These are phyloP conservation scores for Gautieria morchelliformis DNA, from an alignment of 768 basidiomycete species.

Conservation along the genomic window DNA sequence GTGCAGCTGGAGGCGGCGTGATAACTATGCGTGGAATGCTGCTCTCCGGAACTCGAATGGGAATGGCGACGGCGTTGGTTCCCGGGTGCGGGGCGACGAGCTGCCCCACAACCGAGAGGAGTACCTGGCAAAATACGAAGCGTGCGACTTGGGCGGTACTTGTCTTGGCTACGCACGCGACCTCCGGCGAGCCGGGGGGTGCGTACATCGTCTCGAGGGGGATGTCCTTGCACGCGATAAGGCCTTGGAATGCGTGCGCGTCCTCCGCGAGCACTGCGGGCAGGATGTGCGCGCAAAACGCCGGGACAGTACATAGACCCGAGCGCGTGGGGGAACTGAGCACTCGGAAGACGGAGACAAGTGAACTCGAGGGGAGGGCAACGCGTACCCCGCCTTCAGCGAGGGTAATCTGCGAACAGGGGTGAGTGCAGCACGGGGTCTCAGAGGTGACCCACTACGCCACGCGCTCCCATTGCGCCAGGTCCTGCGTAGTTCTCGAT, in stretches of 20 bases:
- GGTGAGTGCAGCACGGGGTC: neutral
- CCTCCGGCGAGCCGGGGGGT: neutral
- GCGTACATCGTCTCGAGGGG: neutral
- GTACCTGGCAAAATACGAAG: neutral
- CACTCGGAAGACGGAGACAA: neutral
- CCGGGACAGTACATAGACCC: neutral
- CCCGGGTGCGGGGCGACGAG: neutral
- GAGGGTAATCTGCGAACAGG: neutral
- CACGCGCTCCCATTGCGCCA: neutral
- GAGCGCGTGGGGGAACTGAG: neutral
- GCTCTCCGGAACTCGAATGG: neutral
- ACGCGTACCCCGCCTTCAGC: neutral
- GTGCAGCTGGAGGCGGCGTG: neutral
- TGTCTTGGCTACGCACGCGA: neutral
- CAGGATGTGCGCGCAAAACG: neutral
- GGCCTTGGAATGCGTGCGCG: neutral
- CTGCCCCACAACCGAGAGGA: neutral
- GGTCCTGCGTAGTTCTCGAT: neutral
- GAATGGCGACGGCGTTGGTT: neutral
- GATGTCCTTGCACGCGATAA: neutral
- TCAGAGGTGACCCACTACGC: neutral
- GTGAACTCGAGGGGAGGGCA: neutral
- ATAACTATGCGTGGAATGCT: constrained; percentile 1
- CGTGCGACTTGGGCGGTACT: neutral
- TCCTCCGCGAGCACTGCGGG: neutral